These are phyloP conservation scores for Asclepias syriaca DNA, from an alignment of 257 asterid species.

Conservation along the genomic window DNA sequence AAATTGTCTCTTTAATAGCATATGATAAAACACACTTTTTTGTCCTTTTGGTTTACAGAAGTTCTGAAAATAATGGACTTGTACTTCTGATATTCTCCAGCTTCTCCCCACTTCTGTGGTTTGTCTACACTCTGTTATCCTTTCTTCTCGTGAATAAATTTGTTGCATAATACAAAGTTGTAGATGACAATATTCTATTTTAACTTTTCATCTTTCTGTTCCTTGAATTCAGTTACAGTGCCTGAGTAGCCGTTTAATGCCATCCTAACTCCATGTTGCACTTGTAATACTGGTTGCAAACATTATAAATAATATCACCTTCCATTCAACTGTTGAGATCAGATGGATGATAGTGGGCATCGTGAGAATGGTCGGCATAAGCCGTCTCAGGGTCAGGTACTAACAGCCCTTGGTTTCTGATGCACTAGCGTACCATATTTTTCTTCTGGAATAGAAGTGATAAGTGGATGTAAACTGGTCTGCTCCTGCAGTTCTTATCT, in stretches of 20 bases:
- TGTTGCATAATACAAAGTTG: background rate
- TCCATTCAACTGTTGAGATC: conserved; percentile 21
- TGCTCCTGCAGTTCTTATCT: too few species aligned
- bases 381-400: conserved; percentile 84
- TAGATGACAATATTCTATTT: background rate
- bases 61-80: background rate
- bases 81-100: conserved; percentile 7
- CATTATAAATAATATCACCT: conserved; percentile 10
- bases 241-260: conserved; percentile 7
- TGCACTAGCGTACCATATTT: background rate
- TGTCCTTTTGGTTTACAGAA: conserved; percentile 2
- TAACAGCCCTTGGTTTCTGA: conserved; percentile 6
- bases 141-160: background rate
- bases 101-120: conserved; percentile 4
- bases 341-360: conserved; percentile 77
- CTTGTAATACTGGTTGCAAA: conserved; percentile 9
- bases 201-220: background rate
- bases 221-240: conserved; percentile 12
- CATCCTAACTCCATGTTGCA: conserved; percentile 20
- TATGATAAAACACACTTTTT: background rate
- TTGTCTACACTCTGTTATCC: background rate
- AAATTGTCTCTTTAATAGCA: background rate
- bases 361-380: conserved; percentile 86
- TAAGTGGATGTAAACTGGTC: background rate
- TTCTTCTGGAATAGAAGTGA: background rate